Base-by-base conservation (phyloP, 2,329 filamentous ascomycete genomes). In the Penicillium hordei region DNA sequence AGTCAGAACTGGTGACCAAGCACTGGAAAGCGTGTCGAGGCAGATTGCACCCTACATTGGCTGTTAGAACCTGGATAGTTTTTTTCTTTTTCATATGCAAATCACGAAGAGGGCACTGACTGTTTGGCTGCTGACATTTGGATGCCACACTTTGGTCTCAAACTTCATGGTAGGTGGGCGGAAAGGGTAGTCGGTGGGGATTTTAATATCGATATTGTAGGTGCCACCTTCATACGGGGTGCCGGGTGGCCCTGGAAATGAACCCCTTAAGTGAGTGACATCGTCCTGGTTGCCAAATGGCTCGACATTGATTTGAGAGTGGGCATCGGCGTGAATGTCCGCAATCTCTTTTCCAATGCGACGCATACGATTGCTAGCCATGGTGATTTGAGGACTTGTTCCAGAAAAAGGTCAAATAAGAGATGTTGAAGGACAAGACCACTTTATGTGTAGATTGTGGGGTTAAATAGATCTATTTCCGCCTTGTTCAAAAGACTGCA, bases 1-100 rank as follows among this genome's bases (percentile, higher is more conserved):
- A 15, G 93, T 99, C 60, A 97, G 84, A 25, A 99, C 93, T 0
- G 94, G 94, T 6, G 93, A 96, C 94, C 94, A 99, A 66, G 90
- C 91, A 13, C 85, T 85, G 10, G 89, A 88, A 17, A 99, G 84
- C 0, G 93, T 97, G 72, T 99, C 94, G 54, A 99, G 86, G 71
- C 94, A 99, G 73, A 99, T 99, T 27, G 93, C 93, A 55, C 94
- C 94, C 91, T 97, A 45, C 1, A 29, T 12, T 19, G n/a, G n/a
- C 29, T n/a, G 13, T 52, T 9, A 52, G 39, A n/a, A 31, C 10
- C 21, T 13, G n/a, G 61, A 23, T 4, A n/a, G n/a, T 52, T 3
- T 43, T 48, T 36, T n/a, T 10, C 15, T 45, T 45, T 39, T n/a
- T 10, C 19, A 33, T 5, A 27, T 50, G 17, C 2, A 25, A 48